Evolutionary conservation across 805 yeast species (phyloP), one percentile per base, ranked within the genome.

Genomic region (Nakazawaea sp.): DNA sequence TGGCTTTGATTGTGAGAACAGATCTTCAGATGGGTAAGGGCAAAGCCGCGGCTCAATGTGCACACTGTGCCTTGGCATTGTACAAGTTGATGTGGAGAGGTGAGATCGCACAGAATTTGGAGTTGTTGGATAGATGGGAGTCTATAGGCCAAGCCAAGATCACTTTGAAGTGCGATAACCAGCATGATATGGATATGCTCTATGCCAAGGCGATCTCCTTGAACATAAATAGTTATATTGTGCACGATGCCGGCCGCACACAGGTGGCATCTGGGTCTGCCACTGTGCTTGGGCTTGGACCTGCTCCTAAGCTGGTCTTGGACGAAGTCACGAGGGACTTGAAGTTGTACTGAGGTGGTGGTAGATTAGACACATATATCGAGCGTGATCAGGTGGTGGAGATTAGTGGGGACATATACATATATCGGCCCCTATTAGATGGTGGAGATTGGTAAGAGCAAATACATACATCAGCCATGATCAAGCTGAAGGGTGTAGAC

Each of bases 201-300:
- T 85, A 76, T 57, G 90, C 94, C 3, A 75, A 72, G 50, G 97
- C 97, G 2, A 71, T 84, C 26, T 75, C 87, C 3, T 51, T 84
- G 38, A 89, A 89, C 5, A 72, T 92, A 13, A 83, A 87, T 49
- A 75, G 90, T 2, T 73, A 78, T 45, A 72, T 86, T 5, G 87
- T 92, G 27, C 94, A 83, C 48, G 99, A 92, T 61, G 98, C 98
- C 18, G 98, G 98, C 3, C 72, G 97, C 49, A 90, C 98, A 1
- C 97, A 92, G 56, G 77, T 92, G 35, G 95, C 86, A n/a, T 83
- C 96, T 5, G 97, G 97, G 1, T 80, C 92, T 42, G 94, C 95
- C 2, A 92, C 98, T 0, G 97, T 92, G 1, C 61, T 92, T n/a
- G 98, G 97, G 1, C 56, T 92, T 19, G 99, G 99, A 0, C 99